Conservation (phyloP, 208 protist species). For the Lotmaria passim region DNA sequence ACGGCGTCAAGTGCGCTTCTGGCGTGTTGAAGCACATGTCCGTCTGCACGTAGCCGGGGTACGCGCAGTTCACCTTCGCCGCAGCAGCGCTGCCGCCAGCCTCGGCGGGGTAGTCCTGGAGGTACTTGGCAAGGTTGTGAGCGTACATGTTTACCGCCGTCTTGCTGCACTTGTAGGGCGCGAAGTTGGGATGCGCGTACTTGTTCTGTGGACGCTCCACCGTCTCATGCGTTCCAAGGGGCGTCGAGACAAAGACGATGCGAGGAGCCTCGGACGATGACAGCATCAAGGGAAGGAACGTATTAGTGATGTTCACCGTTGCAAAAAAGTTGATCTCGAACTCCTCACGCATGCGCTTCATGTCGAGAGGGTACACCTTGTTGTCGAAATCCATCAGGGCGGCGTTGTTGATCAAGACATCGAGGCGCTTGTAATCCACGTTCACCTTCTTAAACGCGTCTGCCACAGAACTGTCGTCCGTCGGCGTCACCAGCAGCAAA, state of each 20-base stretch:
- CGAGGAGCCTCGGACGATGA: conserved; percentile 60
- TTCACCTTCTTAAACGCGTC: conserved; percentile 52
- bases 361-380: conserved; percentile 50
- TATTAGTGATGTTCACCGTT: conserved; percentile 68
- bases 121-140: conserved; percentile 74
- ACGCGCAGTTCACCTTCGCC: conserved; percentile 74
- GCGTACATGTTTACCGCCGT: conserved; percentile 86
- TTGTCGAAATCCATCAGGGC: conserved; percentile 50
- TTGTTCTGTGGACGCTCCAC: conserved; percentile 62
- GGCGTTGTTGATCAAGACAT: conserved; percentile 87
- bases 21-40: conserved; percentile 74
- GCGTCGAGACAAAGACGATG: conserved; percentile 77
- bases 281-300: conserved; percentile 68
- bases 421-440: conserved; percentile 49
- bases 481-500: conserved; percentile 56
- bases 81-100: conserved; percentile 53
- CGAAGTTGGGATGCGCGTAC: conserved; percentile 40
- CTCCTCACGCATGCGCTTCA: conserved; percentile 48
- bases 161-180: conserved; percentile 74
- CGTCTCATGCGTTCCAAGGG: conserved; percentile 65
- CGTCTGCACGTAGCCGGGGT: conserved; percentile 83
- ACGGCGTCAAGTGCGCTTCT: conserved; percentile 47
- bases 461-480: conserved; percentile 52
- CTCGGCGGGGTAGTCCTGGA: conserved; percentile 52
- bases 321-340: conserved; percentile 80